phyloP scores from a whole-genome alignment of 2,329 filamentous ascomycete genomes.

The Periconia sp. region DNA sequence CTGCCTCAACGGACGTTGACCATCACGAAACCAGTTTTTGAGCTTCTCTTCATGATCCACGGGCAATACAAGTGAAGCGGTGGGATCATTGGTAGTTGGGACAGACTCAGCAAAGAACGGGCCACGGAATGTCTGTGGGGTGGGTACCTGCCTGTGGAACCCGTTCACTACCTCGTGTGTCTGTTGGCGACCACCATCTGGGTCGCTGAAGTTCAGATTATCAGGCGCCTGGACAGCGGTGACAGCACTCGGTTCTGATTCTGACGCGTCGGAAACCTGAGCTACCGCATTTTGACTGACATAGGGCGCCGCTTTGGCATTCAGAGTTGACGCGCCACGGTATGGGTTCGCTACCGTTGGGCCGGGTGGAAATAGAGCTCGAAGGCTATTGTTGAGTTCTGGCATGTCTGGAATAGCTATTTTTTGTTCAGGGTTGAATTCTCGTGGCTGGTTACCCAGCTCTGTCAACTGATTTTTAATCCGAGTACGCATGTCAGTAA shows the following conservation, averaged over 20 bases:
- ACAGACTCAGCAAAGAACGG: constrained; percentile 40
- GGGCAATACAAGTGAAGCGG: constrained; percentile 21
- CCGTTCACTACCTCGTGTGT: constrained; percentile 27
- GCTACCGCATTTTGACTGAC: not conserved
- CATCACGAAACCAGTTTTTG: constrained; percentile 45
- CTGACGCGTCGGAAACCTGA: constrained; percentile 4
- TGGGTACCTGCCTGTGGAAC: constrained; percentile 26
- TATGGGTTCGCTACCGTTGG: constrained; percentile 27
- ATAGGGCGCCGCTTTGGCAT: constrained; percentile 21
- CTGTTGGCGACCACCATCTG: constrained; percentile 21
- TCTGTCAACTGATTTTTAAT: constrained; percentile 29
- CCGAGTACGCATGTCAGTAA: constrained; percentile 11
- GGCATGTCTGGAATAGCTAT: constrained; percentile 29
- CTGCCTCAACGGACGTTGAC: constrained; percentile 27
- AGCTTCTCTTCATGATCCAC: constrained; percentile 40
- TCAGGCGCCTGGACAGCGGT: constrained; percentile 4
- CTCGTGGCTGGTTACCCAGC: constrained; percentile 25
- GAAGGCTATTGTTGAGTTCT: constrained; percentile 8
- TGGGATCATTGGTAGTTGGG: constrained; percentile 30
- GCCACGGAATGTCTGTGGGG: constrained; percentile 38
- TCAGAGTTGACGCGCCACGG: constrained; percentile 15
- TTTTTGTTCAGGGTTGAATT: constrained; percentile 28
- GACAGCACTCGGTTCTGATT: constrained; percentile 11
- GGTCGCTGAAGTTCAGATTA: constrained; percentile 30
- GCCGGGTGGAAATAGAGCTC: constrained; percentile 16